Base-by-base conservation (phyloP, 2,329 filamentous ascomycete genomes). In the Aureobasidium melanogenum region DNA sequence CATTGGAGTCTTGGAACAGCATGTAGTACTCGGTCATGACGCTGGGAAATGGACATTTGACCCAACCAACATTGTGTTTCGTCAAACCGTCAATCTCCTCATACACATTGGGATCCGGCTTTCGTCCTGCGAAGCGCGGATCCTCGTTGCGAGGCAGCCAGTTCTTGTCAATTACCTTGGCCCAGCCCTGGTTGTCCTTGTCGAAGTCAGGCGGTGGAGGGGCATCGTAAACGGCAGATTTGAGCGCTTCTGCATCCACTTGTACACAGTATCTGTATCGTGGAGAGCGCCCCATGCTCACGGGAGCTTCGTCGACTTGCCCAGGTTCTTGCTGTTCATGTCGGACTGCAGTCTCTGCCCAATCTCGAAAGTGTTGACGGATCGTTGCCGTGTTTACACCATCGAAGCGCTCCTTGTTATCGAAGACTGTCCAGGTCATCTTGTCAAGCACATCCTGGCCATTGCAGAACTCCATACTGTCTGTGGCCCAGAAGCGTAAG, bases 361-460 rank as follows among this genome's bases (percentile, higher is more conserved):
- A 66, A 5, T 48, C 19, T 8, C 28, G 26, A 56, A 64, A 66
- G 10, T 64, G 63, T 14, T 22, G 28, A 19, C 62, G 61, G 24
- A 66, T 56, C 8, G 28, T 38, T 8, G 48, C 30, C 1, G 46
- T 58, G 36, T 47, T 34, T 12, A 55, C 62, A 34, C 44, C 60
- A 43, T 65, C 62, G 34, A 65, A 63, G 38, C 54, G 57, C 12
- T 44, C 26, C n/a, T n/a, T 15, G 34, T 66, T 54, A 15, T 63
- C 57, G n/a, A 66, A 62, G 36, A 66, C 28, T 9, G 63, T 64
- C 55, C 51, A 62, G 15, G 51, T 55, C 38, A 66, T 56, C 17
- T 36, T 36, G 22, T 63, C 44, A 3, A 62, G 63, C 30, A 65
- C 48, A 34, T 62, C 48, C 44, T 44, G 50, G 36, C 55, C 57